Evolutionary conservation across 257 asterid species (phyloP), one percentile per base, ranked within the genome.

Genomic region (Solanum pinnatisectum): DNA sequence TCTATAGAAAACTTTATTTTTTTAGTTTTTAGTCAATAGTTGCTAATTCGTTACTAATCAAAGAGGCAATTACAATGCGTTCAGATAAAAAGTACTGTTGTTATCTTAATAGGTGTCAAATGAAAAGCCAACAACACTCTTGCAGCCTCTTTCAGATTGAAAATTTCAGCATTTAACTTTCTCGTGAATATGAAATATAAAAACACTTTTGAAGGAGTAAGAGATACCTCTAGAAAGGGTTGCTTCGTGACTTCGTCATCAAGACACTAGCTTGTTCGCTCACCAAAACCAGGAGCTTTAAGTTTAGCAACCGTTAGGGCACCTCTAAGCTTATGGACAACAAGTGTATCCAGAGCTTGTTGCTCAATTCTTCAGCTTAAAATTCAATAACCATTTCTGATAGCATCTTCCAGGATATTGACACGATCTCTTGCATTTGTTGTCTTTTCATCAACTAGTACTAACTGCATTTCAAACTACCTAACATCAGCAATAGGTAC

Each of bases 251-350:
- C 98, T 90, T 95, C 93, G 88, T 97, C 98, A 87, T 97, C 98
- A 88, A 97, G 98, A 52, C 93, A 96, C 86, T 97, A 96, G 87
- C 96, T 94, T 90, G 95, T 97, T 83, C 98, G 89, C 88, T 96
- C 99, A 89, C 99, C 99, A 90, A 97, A 97, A 8, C 98, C 99
- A 88, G 96, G 99, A 85, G 98, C 98, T 91, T 97, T 97, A 20
- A 96, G 94, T 71, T 98, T 98, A 84, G 98, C 98, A 82, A 97
- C 95, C 91, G 95, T 94, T 88, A 96, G 84, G 6, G 98, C 92
- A 12, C 99, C 99, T 90, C 99, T 94, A 60, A 96, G 95, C 92
- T 88, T 94, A 93, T 95, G 94, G 87, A 96, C 98, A 83, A 96
- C 98, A 42, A 96, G 97, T 20, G 99, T 96, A 39, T 97, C 98